Percentiles rank a stretch among this genome's conserved stretches.
phyloP scores from a whole-genome alignment of 192 early-diverging fungal genomes.

The Coemansia sp. region DNA sequence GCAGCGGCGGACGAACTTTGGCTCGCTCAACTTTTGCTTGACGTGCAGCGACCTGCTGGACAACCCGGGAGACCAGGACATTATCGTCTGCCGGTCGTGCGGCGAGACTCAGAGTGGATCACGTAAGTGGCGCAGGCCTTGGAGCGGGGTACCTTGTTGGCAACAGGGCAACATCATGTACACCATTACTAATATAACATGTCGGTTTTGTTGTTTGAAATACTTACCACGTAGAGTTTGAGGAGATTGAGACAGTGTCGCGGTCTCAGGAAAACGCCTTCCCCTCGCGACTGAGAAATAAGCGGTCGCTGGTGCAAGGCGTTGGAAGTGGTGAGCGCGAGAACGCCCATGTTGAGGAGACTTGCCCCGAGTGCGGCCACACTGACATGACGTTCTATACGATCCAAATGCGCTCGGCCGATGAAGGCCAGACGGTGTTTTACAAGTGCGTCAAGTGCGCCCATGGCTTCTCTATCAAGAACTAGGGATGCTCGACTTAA shows the following conservation, averaged over 20 bases:
- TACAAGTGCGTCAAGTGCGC: conserved; percentile 96
- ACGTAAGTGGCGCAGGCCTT: conserved; percentile 16
- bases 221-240: conserved; percentile 62
- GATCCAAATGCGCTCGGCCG: conserved; percentile 95
- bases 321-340: conserved; percentile 51
- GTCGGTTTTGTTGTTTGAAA: background rate
- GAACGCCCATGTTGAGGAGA: conserved; percentile 81
- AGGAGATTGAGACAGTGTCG: conserved; percentile 82
- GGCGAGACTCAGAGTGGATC: conserved; percentile 63
- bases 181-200: background rate
- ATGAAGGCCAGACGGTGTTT: conserved; percentile 99
- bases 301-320: conserved; percentile 68
- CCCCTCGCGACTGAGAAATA: conserved; percentile 73
- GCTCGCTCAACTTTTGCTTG: conserved; percentile 88
- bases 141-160: background rate
- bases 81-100: conserved; percentile 84
- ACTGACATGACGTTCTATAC: conserved; percentile 97
- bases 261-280: conserved; percentile 77
- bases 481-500: conserved; percentile 17
- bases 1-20: conserved; percentile 55
- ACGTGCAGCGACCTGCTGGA: conserved; percentile 92
- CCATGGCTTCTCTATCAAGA: conserved; percentile 63
- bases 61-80: conserved; percentile 76
- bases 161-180: background rate
- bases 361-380: conserved; percentile 92